Evolutionary conservation across 2,329 filamentous ascomycete genomes (phyloP).

Genomic region (Drechslera avenae): DNA sequence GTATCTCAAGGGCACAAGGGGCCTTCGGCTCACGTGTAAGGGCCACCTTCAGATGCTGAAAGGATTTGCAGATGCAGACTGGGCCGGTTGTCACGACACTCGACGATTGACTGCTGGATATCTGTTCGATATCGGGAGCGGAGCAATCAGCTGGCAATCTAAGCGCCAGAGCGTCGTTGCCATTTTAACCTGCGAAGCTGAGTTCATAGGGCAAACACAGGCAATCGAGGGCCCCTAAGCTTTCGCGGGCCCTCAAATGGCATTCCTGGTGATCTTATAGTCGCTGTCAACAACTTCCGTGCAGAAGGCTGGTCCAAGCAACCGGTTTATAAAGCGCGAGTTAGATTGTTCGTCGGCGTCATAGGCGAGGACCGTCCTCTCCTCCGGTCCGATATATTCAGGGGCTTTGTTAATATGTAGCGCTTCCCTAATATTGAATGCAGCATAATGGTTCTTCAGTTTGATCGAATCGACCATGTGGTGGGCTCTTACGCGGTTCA

Average conservation of each 20-base stretch:
- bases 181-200: slow-evolving; percentile 26
- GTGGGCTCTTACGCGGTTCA: too few species aligned
- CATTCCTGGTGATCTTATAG: slow-evolving; percentile 13
- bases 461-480: too few species aligned
- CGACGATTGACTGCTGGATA: slow-evolving; percentile 27
- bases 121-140: slow-evolving; percentile 23
- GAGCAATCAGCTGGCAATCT: slow-evolving; percentile 25
- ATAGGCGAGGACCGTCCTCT: too few species aligned
- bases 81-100: slow-evolving; percentile 9
- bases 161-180: slow-evolving; percentile 24
- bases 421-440: too few species aligned
- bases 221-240: slow-evolving; percentile 17
- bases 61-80: slow-evolving; percentile 29
- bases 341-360: too few species aligned
- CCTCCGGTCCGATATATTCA: too few species aligned
- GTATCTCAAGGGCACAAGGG: slow-evolving; percentile 11
- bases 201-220: too few species aligned
- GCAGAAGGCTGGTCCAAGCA: slow-evolving; percentile 7
- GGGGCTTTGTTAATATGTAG: too few species aligned
- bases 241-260: slow-evolving; percentile 17
- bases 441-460: too few species aligned
- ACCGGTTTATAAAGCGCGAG: too few species aligned
- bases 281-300: slow-evolving; percentile 16
- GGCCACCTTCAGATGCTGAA: slow-evolving; percentile 9
- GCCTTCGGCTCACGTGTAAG: slow-evolving; percentile 9